Conservation (phyloP, 2,329 filamentous ascomycete genomes). For the Trichophyton simii region DNA sequence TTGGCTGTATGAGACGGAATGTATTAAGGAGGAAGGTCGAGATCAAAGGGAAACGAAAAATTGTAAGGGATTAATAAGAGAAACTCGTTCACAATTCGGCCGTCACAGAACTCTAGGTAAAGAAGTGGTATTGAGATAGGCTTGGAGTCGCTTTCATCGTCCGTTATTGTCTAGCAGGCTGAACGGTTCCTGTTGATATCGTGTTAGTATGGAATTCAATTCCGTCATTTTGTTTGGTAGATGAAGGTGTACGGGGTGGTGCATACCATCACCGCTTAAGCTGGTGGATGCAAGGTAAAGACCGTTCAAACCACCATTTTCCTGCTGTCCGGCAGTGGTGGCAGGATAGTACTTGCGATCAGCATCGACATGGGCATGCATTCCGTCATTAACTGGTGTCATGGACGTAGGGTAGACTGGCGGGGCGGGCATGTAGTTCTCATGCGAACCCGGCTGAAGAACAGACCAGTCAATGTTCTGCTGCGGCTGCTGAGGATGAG, state of each 20-base stretch:
- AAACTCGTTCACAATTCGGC: conserved; percentile 4
- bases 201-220: conserved; percentile 26
- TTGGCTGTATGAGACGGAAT: neutral
- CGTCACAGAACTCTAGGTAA: conserved; percentile 35
- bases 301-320: conserved; percentile 35
- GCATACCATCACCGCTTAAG: conserved; percentile 35
- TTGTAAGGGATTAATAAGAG: neutral
- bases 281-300: conserved; percentile 37
- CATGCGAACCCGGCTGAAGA: conserved; percentile 61
- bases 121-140: conserved; percentile 7
- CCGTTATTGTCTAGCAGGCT: conserved; percentile 41
- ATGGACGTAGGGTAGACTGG: conserved; percentile 52
- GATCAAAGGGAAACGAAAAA: neutral
- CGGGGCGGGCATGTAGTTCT: conserved; percentile 47
- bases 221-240: conserved; percentile 25
- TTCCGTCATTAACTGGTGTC: conserved; percentile 56
- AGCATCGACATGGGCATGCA: conserved; percentile 51
- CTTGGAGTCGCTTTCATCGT: neutral
- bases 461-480: conserved; percentile 58
- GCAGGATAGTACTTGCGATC: conserved; percentile 42
- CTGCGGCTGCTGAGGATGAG: conserved; percentile 28
- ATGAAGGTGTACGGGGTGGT: conserved; percentile 24
- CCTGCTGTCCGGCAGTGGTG: conserved; percentile 26
- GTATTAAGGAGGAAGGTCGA: conserved; percentile 7
- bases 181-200: conserved; percentile 36